Conservation (phyloP, 2,329 filamentous ascomycete genomes). For the Harringtonia aguacate region DNA sequence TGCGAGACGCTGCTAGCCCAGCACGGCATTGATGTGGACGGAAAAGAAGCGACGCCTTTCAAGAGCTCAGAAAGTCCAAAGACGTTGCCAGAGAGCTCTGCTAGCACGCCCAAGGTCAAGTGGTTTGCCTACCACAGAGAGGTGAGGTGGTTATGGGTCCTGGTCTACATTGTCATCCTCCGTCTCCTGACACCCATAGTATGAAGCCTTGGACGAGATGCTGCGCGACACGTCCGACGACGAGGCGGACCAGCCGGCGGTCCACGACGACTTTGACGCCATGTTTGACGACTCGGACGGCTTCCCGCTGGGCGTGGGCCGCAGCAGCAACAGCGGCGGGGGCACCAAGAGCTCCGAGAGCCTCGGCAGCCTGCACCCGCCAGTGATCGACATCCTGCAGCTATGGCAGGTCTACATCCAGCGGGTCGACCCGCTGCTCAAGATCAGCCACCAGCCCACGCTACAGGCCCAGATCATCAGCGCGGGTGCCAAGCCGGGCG, state of each 20-base stretch:
- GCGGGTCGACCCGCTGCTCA: constrained; percentile 59
- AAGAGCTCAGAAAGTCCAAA: too few relatives aligned
- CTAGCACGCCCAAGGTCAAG: too few relatives aligned
- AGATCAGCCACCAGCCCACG: constrained; percentile 56
- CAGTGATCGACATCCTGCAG: constrained; percentile 48
- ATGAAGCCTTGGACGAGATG: too few relatives aligned
- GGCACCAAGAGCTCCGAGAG: constrained; percentile 33
- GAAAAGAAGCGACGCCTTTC: constrained; percentile 14
- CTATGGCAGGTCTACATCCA: constrained; percentile 63
- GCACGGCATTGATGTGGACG: constrained; percentile 59
- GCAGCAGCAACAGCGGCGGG: constrained; percentile 27
- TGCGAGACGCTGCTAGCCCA: constrained; percentile 58
- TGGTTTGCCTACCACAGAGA: too few relatives aligned
- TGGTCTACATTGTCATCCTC: too few relatives aligned
- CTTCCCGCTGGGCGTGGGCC: constrained; percentile 46
- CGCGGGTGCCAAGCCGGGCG: constrained; percentile 43
- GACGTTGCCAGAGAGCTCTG: too few relatives aligned
- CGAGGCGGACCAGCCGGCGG: constrained; percentile 39
- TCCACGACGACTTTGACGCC: constrained; percentile 47
- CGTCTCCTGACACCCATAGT: too few relatives aligned
- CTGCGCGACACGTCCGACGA: constrained; percentile 39
- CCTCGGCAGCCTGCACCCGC: too few relatives aligned
- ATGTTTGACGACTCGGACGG: constrained; percentile 47
- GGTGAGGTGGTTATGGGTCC: too few relatives aligned
- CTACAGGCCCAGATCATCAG: constrained; percentile 55